Evolutionary conservation across 2,329 filamentous ascomycete species (phyloP).

Genomic region (Aspergillus amoenus): DNA sequence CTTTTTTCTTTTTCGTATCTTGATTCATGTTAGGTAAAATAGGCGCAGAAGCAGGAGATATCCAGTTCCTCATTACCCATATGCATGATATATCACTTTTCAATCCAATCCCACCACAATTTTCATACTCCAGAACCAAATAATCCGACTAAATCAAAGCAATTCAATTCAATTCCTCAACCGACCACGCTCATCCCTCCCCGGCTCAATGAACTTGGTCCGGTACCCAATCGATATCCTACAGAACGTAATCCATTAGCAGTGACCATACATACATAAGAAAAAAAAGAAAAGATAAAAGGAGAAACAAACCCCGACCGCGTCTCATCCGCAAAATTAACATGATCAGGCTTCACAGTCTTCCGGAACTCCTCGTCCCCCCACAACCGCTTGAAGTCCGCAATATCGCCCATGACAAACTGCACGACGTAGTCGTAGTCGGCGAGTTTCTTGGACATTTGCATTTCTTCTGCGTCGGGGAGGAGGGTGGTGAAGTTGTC

Average conservation of each 20-base stretch:
- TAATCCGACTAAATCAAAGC: not conserved
- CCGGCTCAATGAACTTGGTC: slow-evolving; percentile 5
- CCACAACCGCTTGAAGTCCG: slow-evolving; percentile 31
- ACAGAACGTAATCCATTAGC: not conserved
- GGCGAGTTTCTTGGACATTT: slow-evolving; percentile 20
- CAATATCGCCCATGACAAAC: slow-evolving; percentile 30
- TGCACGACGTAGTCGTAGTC: slow-evolving; percentile 35
- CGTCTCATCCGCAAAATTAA: slow-evolving; percentile 29
- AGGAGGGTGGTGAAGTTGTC: slow-evolving; percentile 6
- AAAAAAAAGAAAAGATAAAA: no score
- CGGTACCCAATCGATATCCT: slow-evolving; percentile 13
- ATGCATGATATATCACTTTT: not conserved
- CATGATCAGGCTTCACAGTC: slow-evolving; percentile 32
- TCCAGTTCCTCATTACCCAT: not conserved
- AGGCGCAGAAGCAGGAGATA: not conserved
- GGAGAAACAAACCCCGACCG: slow-evolving; percentile 5
- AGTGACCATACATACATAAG: not conserved
- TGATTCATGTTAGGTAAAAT: not conserved
- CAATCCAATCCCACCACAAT: not conserved
- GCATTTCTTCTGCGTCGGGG: slow-evolving; percentile 4
- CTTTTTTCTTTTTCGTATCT: not conserved
- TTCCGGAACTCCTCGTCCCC: slow-evolving; percentile 28
- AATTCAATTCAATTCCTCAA: slow-evolving; percentile 1
- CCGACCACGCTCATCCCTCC: not conserved
- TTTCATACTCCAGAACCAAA: not conserved